Conservation (phyloP, 306 rosid genomes). For the Boehmeria nivea region DNA sequence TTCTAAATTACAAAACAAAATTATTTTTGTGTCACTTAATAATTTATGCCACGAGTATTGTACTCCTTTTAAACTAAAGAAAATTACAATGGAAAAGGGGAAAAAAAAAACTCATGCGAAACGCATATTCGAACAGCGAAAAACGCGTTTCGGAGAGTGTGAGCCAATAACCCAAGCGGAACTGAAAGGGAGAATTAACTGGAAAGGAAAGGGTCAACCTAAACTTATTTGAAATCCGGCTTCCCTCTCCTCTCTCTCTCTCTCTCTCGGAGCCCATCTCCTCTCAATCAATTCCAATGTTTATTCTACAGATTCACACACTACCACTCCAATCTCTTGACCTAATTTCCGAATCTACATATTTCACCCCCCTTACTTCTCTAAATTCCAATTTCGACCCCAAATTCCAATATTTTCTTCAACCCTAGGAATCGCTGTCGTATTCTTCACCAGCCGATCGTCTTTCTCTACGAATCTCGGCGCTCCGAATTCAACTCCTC, state of each 20-base stretch:
- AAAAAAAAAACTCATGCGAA: not conserved
- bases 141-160: conserved; percentile 9
- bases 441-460: conserved; percentile 34
- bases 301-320: conserved; percentile 9
- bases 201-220: conserved; percentile 1
- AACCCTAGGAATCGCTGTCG: conserved; percentile 9
- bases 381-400: conserved; percentile 11
- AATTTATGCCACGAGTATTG: too few relatives aligned
- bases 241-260: conserved; percentile 7
- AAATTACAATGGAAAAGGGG: not conserved
- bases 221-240: conserved; percentile 29
- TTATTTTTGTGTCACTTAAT: too few relatives aligned
- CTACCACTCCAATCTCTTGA: conserved; percentile 8
- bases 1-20: too few relatives aligned
- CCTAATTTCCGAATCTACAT: conserved; percentile 1
- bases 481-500: conserved; percentile 20
- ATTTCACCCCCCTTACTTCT: not conserved
- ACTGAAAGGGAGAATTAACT: conserved; percentile 23
- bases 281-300: not conserved
- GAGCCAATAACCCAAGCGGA: conserved; percentile 19
- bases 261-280: not conserved
- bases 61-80: not conserved
- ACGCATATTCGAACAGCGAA: not conserved
- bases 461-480: conserved; percentile 10
- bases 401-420: conserved; percentile 18